These are phyloP conservation scores for Umbelopsis sp. DNA, from an alignment of 192 early-diverging fungal genomes.

Conservation along the genomic window DNA sequence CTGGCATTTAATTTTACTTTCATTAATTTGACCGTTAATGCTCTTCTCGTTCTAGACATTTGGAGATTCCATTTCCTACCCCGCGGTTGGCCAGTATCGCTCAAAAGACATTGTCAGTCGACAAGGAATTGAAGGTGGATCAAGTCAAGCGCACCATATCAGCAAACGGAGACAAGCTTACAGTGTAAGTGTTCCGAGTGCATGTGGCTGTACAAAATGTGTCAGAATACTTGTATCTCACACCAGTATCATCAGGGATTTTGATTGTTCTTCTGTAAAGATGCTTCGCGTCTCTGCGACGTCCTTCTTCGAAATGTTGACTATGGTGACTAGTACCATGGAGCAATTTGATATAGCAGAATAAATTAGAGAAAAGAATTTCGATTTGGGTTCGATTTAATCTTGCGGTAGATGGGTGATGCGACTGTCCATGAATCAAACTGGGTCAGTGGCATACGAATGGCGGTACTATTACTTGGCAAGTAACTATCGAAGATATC, in stretches of 20 bases:
- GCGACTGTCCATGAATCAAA: too few species aligned
- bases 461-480: too few species aligned
- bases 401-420: too few species aligned
- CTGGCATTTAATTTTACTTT: too few species aligned
- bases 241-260: slow-evolving; percentile 24
- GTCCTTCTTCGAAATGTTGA: slow-evolving; percentile 52
- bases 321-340: slow-evolving; percentile 51
- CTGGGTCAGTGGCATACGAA: too few species aligned
- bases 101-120: slow-evolving; percentile 39
- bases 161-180: slow-evolving; percentile 27
- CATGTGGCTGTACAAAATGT: too few species aligned
- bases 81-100: slow-evolving; percentile 44
- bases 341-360: slow-evolving; percentile 34
- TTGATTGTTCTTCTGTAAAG: slow-evolving; percentile 35
- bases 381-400: too few species aligned
- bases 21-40: not conserved
- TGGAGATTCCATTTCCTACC: slow-evolving; percentile 47
- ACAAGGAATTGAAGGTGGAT: slow-evolving; percentile 47
- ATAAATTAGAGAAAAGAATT: not conserved
- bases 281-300: slow-evolving; percentile 51
- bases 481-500: too few species aligned
- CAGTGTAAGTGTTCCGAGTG: slow-evolving; percentile 49
- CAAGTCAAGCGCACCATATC: slow-evolving; percentile 39
- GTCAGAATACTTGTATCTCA: too few species aligned
- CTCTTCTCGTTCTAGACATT: not conserved